Base-by-base conservation (phyloP, 2,329 filamentous ascomycete genomes). In the Neurospora crassa region DNA sequence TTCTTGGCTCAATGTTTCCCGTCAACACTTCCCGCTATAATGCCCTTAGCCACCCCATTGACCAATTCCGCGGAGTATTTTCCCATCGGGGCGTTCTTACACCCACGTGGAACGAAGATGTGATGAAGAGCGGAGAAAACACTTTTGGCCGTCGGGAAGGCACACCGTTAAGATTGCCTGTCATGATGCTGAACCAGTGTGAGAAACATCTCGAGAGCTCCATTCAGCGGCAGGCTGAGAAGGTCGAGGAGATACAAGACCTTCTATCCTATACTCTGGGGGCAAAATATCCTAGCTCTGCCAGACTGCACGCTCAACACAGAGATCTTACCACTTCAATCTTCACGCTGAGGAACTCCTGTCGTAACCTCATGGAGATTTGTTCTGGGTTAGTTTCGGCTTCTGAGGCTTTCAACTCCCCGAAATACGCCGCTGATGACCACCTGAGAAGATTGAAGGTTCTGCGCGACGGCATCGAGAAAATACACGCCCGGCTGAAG, bases 141-240 rank as follows among this genome's bases (percentile, higher is more conserved):
- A 1, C 29, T 2, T 29, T 16, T 29, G 45, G 45, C 11, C 11
- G 20, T 2, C 0, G 0, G n/a, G 45, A 16, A 53, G 0, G 1
- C 20, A 16, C 45, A 16, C 20, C 20, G 0, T 0, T 2, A 5
- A 53, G 12, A 20, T 0, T 53, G 20, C 1, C 1, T 14, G 20
- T 53, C 1, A 53, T 53, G 20, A 5, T 16, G 12, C 6, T 53
- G 20, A 16, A 29, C 20, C 47, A 53, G 1, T 53, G 47, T 2
- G 20, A 24, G 6, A 53, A 14, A 7, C 20, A 53, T 7, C 20
- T 53, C 1, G 47, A 53, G 5, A 53, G 2, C 2, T 8, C 12
- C 20, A 7, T 53, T 16, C 20, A 53, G 47, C 12, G 29, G 12
- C 5, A 14, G 0, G 12, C 47, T 8, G 5, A 16, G 6, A 29